These are phyloP conservation scores for Cercospora sp. DNA, from an alignment of 2,329 filamentous ascomycete species.

Conservation along the genomic window DNA sequence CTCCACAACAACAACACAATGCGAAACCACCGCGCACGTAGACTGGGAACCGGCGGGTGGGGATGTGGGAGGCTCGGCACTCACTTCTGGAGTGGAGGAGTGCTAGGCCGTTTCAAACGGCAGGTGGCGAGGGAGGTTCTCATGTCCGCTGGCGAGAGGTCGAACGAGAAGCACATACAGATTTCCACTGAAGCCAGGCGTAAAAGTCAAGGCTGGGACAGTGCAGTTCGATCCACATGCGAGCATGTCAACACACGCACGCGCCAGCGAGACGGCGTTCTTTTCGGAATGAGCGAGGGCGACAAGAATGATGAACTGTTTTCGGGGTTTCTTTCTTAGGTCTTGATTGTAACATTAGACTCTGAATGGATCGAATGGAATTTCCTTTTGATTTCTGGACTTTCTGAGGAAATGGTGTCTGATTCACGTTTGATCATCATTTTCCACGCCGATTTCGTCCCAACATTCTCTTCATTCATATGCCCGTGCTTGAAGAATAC, in stretches of 20 bases:
- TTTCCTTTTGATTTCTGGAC: not conserved
- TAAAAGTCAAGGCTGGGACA: not conserved
- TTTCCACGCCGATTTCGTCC: not conserved
- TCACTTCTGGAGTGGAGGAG: not conserved
- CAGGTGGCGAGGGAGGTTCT: not conserved
- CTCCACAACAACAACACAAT: not conserved
- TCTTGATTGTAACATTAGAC: not conserved
- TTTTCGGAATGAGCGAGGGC: not conserved
- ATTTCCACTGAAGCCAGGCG: not conserved
- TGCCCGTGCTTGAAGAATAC: slow-evolving; percentile 1
- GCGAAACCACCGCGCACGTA: not conserved
- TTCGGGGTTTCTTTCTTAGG: not conserved
- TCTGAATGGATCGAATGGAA: not conserved
- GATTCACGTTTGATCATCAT: not conserved
- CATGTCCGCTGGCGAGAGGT: not conserved
- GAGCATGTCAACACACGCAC: not conserved
- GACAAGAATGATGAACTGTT: not conserved
- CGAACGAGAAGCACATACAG: not conserved
- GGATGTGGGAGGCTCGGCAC: not conserved
- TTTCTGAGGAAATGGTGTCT: not conserved
- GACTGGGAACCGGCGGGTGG: not conserved
- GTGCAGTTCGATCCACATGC: not conserved
- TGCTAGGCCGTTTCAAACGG: not conserved
- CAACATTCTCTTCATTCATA: not conserved
- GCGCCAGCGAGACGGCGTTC: not conserved